These are phyloP conservation scores for Zygosaccharomyces lentus DNA, from an alignment of 805 yeast genomes.

Conservation along the genomic window DNA sequence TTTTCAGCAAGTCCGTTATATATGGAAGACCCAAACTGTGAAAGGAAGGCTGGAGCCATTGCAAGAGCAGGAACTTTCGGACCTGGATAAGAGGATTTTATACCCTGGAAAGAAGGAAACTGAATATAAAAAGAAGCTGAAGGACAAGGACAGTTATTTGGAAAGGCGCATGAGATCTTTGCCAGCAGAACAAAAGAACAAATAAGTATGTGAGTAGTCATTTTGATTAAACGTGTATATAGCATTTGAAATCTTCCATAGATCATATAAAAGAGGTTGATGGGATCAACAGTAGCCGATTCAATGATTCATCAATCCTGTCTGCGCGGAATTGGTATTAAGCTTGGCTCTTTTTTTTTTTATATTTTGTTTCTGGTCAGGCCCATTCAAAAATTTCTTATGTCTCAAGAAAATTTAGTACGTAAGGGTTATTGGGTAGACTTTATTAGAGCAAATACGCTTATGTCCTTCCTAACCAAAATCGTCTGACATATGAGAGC, in stretches of 20 bases:
- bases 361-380: too few species aligned
- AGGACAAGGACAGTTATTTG: conserved; percentile 53
- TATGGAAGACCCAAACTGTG: conserved; percentile 52
- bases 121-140: conserved; percentile 42
- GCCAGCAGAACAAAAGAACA: conserved; percentile 42
- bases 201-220: conserved; percentile 4
- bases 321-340: too few species aligned
- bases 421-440: too few species aligned
- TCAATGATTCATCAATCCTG: too few species aligned
- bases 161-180: conserved; percentile 51
- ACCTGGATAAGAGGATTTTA: conserved; percentile 57
- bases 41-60: conserved; percentile 26
- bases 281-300: too few species aligned
- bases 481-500: too few species aligned
- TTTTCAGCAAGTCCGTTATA: conserved; percentile 69
- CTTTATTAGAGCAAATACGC: too few species aligned
- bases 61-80: conserved; percentile 40
- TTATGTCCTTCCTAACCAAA: too few species aligned
- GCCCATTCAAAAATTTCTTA: too few species aligned
- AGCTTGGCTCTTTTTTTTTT: too few species aligned
- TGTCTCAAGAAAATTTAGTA: too few species aligned
- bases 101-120: conserved; percentile 69
- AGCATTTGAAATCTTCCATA: background rate
- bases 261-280: background rate
- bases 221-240: conserved; percentile 2